Conservation (phyloP, 2,329 filamentous ascomycete genomes). For the Monosporascus sp. region DNA sequence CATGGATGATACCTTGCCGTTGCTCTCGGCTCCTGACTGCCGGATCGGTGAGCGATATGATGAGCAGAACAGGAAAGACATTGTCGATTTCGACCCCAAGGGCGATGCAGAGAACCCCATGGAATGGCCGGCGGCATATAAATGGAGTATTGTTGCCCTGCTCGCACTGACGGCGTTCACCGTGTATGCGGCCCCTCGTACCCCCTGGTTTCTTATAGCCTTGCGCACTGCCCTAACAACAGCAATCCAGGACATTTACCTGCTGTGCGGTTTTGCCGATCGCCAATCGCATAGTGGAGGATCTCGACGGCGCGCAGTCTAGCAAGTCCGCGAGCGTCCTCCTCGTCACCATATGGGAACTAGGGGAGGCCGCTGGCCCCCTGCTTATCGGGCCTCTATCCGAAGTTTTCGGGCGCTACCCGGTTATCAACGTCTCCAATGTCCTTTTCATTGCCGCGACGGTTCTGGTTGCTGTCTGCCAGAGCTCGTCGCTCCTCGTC, state of each 20-base stretch:
- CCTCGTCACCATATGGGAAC: conserved; percentile 66
- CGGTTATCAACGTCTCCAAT: conserved; percentile 50
- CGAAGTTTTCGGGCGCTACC: conserved; percentile 53
- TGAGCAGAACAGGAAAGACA: conserved; percentile 18
- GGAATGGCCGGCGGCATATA: conserved; percentile 47
- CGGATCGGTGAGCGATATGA: conserved; percentile 14
- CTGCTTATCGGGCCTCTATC: conserved; percentile 57
- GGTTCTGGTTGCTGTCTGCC: conserved; percentile 39
- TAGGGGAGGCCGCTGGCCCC: conserved; percentile 59
- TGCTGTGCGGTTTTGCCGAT: conserved; percentile 53
- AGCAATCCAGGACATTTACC: conserved; percentile 44
- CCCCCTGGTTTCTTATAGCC: neutral
- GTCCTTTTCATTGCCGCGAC: conserved; percentile 45
- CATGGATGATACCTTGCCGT: conserved; percentile 31
- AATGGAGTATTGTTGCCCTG: conserved; percentile 48
- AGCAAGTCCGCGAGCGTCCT: conserved; percentile 48
- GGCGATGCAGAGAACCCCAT: conserved; percentile 47
- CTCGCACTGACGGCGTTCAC: conserved; percentile 52
- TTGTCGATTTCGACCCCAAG: conserved; percentile 40
- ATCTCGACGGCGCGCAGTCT: conserved; percentile 34
- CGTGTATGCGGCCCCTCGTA: conserved; percentile 33
- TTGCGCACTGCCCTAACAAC: neutral
- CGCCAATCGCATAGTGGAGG: conserved; percentile 44
- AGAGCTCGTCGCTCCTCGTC: conserved; percentile 43
- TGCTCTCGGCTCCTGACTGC: conserved; percentile 22